Base-by-base conservation (phyloP, 176 grass and related monocot species). In the Rhynchospora breviuscula region DNA sequence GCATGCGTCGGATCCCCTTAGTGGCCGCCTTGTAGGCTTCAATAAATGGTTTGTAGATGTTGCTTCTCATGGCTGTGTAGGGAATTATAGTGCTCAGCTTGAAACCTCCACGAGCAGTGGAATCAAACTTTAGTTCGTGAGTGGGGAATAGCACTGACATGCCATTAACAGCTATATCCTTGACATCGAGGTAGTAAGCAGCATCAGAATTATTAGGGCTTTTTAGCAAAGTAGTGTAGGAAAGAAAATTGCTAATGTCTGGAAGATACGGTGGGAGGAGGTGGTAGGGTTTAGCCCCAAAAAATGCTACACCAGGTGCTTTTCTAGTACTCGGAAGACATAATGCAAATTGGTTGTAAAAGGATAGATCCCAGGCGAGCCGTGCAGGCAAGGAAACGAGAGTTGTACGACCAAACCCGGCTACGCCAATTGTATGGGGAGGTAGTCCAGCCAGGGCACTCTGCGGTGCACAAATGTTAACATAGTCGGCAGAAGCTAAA, bases 271-370 rank as follows among this genome's bases (percentile, higher is more conserved):
- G 0, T 1, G 64, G 52, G 51, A 83, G 78, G 53, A 94, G 17
- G 56, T 80, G 57, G 74, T 91, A 84, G 7, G 89, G 87, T 35
- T 87, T 86, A 0, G 79, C 84, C 23, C 92, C 94, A 35, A 97
- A 90, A 74, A 92, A 92, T 0, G 82, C 92, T 6, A 90, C 88
- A 22, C 94, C 84, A 1, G 84, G 40, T 15, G 61, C 76, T n/a
- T 46, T 15, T 23, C 68, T 49, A 29, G 46, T 77, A 60, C 85
- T 83, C 1, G 90, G 92, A 84, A 97, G 94, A 79, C 94, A 94
- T 69, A 97, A 87, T 9, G 78, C 87, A 62, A 97, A 92, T 57
- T 60, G 78, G 48, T 70, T 80, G 7, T 84, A 40, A 18, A 90
- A 87, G n/a, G 67, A 68, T 61, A 89, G 86, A n/a, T 68, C 19